A percentile compares a stretch with the other conserved stretches of the same genome.
Conservation (phyloP, 768 basidiomycete genomes). For the Calocera viscosa region DNA sequence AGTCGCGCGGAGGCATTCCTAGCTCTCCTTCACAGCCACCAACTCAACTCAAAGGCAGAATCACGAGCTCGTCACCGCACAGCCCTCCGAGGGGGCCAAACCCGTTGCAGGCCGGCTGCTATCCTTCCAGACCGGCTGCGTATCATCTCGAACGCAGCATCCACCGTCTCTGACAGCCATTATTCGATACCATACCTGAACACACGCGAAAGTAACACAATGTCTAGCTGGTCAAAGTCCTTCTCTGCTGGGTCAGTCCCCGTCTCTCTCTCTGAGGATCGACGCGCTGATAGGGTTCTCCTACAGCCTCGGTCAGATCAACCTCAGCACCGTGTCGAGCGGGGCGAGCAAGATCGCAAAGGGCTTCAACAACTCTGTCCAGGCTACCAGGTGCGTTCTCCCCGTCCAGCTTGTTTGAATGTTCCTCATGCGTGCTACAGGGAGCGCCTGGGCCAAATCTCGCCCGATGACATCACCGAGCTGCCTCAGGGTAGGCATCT, state of each 20-base stretch:
- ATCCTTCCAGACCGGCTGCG: background rate
- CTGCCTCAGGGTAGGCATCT: constrained; percentile 59
- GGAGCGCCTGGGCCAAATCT: constrained; percentile 79
- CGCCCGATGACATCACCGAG: constrained; percentile 89
- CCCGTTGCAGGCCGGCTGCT: background rate
- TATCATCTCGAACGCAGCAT: background rate
- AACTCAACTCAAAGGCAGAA: background rate
- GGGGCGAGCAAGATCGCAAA: constrained; percentile 46
- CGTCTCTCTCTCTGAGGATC: background rate
- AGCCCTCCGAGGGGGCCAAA: background rate
- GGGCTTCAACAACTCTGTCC: constrained; percentile 68
- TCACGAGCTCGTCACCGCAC: constrained; percentile 6
- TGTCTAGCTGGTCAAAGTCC: constrained; percentile 1
- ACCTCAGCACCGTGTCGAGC: constrained; percentile 7
- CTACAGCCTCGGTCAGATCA: background rate
- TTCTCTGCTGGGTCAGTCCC: background rate
- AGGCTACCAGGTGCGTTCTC: constrained; percentile 47
- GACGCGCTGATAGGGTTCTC: constrained; percentile 8
- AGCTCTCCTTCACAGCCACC: background rate
- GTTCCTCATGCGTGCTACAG: constrained; percentile 15
- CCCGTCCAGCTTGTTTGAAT: background rate
- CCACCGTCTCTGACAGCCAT: background rate
- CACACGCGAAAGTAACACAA: background rate
- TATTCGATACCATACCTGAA: background rate
- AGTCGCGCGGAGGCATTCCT: constrained; percentile 3